Conservation (phyloP, 768 basidiomycete species). For the Lactarius pseudohatsudake region DNA sequence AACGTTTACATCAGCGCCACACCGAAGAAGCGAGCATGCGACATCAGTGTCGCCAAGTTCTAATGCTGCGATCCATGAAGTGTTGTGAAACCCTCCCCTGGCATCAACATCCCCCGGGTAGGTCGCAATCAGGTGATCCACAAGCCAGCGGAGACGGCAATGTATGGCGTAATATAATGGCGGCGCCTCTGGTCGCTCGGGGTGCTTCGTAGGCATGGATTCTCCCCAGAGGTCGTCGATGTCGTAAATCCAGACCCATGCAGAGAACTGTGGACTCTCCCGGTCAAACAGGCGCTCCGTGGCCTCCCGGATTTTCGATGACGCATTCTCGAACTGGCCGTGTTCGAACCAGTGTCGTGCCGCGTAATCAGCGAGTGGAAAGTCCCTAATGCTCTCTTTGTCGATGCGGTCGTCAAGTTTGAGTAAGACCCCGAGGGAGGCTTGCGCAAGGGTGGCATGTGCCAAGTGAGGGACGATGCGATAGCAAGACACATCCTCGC, state of each 20-base stretch:
- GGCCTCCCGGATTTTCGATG: not conserved
- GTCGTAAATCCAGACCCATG: constrained; percentile 12
- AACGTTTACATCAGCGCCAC: not conserved
- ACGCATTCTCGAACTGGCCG: not conserved
- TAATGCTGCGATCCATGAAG: not conserved
- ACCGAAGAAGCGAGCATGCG: not conserved
- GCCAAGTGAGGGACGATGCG: not conserved
- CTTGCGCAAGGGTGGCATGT: constrained; percentile 1
- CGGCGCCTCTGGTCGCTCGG: not conserved
- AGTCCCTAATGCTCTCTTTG: not conserved
- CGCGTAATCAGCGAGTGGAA: not conserved
- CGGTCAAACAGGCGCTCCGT: constrained; percentile 5
- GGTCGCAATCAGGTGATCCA: constrained; percentile 1
- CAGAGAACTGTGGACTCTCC: not conserved
- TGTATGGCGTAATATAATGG: constrained; percentile 3
- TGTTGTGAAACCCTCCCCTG: not conserved
- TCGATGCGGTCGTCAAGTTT: not conserved
- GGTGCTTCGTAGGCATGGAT: not conserved
- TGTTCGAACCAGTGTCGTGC: constrained; percentile 2
- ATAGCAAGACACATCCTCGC: not conserved
- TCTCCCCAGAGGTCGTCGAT: not conserved
- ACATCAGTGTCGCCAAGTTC: not conserved
- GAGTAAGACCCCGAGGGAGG: not conserved
- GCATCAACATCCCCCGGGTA: not conserved
- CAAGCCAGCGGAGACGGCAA: not conserved